Conservation (phyloP, 179 eudicot species). For the Corrigiola litoralis region DNA sequence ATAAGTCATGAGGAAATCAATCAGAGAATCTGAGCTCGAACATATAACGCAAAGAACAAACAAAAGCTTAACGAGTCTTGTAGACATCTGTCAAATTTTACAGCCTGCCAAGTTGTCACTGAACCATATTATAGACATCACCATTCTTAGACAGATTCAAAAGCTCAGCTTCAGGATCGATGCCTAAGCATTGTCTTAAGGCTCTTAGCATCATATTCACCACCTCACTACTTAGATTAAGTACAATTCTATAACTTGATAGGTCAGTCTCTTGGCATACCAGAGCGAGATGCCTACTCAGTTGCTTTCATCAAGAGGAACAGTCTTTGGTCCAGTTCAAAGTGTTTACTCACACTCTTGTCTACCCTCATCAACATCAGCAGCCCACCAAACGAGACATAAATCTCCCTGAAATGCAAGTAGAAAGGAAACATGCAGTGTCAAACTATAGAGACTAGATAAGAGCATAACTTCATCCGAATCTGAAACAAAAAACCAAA, state of each 20-base stretch:
- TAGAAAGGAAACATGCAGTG: constrained; percentile 4
- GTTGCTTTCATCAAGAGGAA: constrained; percentile 80
- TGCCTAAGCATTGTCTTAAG: neutral
- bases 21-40: no score
- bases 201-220: neutral
- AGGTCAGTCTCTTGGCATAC: neutral
- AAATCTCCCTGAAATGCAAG: constrained; percentile 56
- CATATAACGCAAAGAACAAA: no score
- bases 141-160: no score
- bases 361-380: constrained; percentile 87
- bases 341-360: constrained; percentile 53
- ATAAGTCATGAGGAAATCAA: no score
- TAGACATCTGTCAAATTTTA: no score
- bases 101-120: no score
- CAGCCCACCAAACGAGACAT: constrained; percentile 78
- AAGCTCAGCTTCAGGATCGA: neutral
- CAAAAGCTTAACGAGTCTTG: no score
- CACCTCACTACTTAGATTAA: neutral
- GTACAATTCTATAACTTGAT: neutral
- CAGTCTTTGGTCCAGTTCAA: constrained; percentile 82
- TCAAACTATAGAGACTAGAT: neutral
- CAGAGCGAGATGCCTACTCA: constrained; percentile 21
- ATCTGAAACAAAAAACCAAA: neutral
- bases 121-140: no score
- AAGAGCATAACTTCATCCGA: no score